Evolutionary conservation across 345 rosid species (phyloP).

Genomic region (Lagerstroemia speciosa): DNA sequence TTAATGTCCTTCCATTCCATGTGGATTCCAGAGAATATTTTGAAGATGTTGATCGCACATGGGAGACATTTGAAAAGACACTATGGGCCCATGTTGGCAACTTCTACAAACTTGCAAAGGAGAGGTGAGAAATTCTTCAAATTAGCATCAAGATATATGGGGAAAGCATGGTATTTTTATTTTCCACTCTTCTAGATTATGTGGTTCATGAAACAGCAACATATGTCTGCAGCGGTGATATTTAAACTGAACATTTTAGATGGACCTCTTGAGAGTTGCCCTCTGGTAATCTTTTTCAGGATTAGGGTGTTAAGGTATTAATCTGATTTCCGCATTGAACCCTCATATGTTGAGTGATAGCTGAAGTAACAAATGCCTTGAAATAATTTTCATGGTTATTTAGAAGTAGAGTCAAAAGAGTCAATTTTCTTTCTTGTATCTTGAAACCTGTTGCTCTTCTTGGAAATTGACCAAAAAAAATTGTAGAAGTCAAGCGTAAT

Average conservation of each 20-base stretch:
- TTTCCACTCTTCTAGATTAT: not conserved
- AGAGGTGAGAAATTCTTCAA: constrained; percentile 46
- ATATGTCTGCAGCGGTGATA: not conserved
- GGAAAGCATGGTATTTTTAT: not conserved
- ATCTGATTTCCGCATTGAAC: not conserved
- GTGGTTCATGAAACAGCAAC: not conserved
- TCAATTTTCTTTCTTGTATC: too few relatives aligned
- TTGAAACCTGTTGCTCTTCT: not conserved
- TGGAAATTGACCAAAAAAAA: not conserved
- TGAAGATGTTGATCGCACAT: constrained; percentile 91
- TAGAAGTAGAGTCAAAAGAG: not conserved
- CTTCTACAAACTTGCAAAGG: constrained; percentile 84
- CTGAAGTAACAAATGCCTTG: not conserved
- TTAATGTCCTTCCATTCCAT: not conserved
- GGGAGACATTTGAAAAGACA: constrained; percentile 98
- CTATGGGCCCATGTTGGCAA: constrained; percentile 82
- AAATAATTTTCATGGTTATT: not conserved
- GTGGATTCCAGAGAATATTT: constrained; percentile 69
- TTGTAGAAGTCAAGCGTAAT: not conserved
- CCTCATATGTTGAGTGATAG: not conserved
- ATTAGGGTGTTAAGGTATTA: not conserved
- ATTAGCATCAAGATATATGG: not conserved
- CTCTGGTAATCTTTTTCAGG: not conserved
- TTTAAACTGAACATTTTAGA: not conserved
- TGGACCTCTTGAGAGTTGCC: not conserved